A percentile compares a stretch with the other conserved stretches of the same genome.
Evolutionary conservation across 768 basidiomycete genomes (phyloP).

Genomic region (Trametopsis cervina): DNA sequence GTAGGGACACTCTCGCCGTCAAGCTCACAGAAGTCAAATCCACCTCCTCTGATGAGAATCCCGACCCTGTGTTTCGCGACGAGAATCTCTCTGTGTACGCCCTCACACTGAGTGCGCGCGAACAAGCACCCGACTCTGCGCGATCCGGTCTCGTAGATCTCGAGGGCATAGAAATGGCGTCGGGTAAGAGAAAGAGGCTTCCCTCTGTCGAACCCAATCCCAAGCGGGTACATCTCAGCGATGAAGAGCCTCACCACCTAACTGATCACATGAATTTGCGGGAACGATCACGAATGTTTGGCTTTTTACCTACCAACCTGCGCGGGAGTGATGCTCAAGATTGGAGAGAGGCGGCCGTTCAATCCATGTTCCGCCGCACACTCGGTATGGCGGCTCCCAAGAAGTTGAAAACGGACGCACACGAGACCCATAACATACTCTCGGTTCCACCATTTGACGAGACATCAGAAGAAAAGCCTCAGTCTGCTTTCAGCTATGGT

Average conservation of each 20-base stretch:
- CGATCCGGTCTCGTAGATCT: neutral
- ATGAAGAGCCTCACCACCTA: neutral
- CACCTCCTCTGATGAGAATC: constrained; percentile 23
- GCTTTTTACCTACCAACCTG: constrained; percentile 29
- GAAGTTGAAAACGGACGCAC: constrained; percentile 2
- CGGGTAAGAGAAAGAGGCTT: constrained; percentile 25
- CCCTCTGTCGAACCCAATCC: constrained; percentile 15
- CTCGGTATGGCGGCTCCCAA: constrained; percentile 9
- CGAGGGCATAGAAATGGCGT: neutral
- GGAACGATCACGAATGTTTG: constrained; percentile 18
- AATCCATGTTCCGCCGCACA: constrained; percentile 46
- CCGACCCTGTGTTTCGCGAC: constrained; percentile 50
- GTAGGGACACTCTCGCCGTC: constrained; percentile 46
- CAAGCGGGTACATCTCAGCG: constrained; percentile 14
- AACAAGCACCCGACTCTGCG: constrained; percentile 1
- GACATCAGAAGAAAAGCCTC: neutral
- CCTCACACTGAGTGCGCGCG: constrained; percentile 35
- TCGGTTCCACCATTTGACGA: neutral
- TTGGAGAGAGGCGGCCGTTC: constrained; percentile 46
- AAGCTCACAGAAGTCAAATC: constrained; percentile 34
- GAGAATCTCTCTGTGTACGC: constrained; percentile 59
- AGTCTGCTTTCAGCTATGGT: neutral
- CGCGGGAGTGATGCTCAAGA: constrained; percentile 40
- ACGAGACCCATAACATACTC: neutral
- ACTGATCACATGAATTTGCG: constrained; percentile 11